These are phyloP conservation scores for Colletotrichum sp. DNA, from an alignment of 2,329 filamentous ascomycete genomes.

Conservation along the genomic window DNA sequence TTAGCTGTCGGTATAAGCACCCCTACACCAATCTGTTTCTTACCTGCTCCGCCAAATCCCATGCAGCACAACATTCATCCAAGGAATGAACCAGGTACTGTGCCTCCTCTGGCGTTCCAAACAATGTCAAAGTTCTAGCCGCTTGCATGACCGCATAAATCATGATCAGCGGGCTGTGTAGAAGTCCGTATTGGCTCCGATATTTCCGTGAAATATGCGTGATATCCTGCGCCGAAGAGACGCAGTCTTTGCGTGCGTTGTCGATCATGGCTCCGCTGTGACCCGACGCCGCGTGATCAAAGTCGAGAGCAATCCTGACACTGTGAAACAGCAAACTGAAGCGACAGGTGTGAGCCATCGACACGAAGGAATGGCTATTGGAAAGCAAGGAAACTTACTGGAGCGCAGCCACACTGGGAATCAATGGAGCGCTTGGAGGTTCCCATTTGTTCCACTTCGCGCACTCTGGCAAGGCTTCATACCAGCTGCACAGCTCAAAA, in stretches of 20 bases:
- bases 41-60: background rate
- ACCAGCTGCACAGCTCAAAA: constrained; percentile 23
- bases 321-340: constrained; percentile 24
- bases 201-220: constrained; percentile 23
- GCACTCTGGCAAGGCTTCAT: constrained; percentile 20
- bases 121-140: background rate
- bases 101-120: background rate
- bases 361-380: rapidly evolving
- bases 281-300: constrained; percentile 15
- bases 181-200: constrained; percentile 20
- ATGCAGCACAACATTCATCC: background rate
- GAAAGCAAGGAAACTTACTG: constrained; percentile 16
- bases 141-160: background rate
- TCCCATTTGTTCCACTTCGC: constrained; percentile 26
- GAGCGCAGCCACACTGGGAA: constrained; percentile 21
- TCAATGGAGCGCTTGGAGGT: constrained; percentile 5
- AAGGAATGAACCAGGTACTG: background rate
- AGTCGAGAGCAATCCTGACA: constrained; percentile 27
- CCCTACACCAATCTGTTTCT: background rate
- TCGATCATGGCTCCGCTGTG: background rate
- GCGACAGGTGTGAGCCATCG: background rate
- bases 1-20: too few species aligned
- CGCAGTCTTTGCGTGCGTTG: constrained; percentile 14
- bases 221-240: constrained; percentile 25
- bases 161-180: background rate